A percentile compares a stretch with the other conserved stretches of the same genome.
phyloP scores from a whole-genome alignment of 2,329 filamentous ascomycete genomes.

The Ceratocystis ficicola region DNA sequence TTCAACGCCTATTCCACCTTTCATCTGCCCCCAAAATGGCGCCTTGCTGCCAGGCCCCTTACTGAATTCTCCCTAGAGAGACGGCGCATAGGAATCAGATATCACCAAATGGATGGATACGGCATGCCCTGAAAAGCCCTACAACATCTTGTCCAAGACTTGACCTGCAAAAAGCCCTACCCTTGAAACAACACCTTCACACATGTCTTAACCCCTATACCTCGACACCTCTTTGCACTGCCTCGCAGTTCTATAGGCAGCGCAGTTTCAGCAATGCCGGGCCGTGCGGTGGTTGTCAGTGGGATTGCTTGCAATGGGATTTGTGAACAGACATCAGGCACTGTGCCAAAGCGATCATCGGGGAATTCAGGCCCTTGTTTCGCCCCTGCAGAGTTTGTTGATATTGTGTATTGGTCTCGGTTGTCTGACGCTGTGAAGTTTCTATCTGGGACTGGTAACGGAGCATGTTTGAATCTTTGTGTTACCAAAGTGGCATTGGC shows the following conservation, averaged over 20 bases:
- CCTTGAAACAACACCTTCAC: slow-evolving; percentile 1
- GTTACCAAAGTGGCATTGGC: background rate
- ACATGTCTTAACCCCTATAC: background rate
- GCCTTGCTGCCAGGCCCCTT: background rate
- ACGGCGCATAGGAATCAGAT: too few species aligned
- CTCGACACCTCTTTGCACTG: background rate
- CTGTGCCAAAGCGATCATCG: slow-evolving; percentile 4
- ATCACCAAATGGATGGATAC: too few species aligned
- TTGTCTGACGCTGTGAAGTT: background rate
- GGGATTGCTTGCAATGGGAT: background rate
- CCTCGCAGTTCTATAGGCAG: slow-evolving; percentile 11
- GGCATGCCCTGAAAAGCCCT: background rate
- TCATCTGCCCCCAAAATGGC: background rate
- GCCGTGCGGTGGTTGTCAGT: slow-evolving; percentile 1
- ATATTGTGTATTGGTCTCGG: background rate
- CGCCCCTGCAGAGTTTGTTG: background rate
- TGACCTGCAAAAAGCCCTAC: slow-evolving; percentile 2
- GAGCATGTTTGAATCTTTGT: slow-evolving; percentile 3
- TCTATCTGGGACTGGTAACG: background rate
- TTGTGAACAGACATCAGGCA: background rate
- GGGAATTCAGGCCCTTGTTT: background rate
- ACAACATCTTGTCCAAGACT: background rate
- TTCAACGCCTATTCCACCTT: background rate
- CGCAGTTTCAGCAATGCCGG: slow-evolving; percentile 11
- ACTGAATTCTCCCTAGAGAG: background rate